phyloP scores from a whole-genome alignment of 2,329 filamentous ascomycete genomes.

The Hysterium pulicare region DNA sequence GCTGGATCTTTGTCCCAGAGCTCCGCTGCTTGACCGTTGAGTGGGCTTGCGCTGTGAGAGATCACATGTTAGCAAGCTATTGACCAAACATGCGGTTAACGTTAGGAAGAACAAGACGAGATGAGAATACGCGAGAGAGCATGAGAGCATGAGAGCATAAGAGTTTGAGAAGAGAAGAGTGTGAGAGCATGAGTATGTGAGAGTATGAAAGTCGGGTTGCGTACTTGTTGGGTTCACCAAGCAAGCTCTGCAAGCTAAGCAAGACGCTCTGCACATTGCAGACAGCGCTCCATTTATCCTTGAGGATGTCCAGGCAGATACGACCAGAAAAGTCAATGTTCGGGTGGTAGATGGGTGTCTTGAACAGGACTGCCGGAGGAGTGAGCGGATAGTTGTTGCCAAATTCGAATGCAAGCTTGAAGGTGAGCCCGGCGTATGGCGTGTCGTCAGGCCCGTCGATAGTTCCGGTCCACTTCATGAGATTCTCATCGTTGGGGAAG shows the following conservation, averaged over 20 bases:
- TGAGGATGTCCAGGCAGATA: constrained; percentile 96
- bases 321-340: constrained; percentile 97
- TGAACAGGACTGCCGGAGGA: constrained; percentile 89
- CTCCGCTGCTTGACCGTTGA: constrained; percentile 94
- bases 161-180: too few relatives aligned
- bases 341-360: constrained; percentile 97
- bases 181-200: background rate
- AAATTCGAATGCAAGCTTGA: constrained; percentile 92
- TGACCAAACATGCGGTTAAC: too few relatives aligned
- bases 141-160: constrained; percentile 10
- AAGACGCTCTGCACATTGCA: constrained; percentile 95
- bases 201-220: constrained; percentile 31
- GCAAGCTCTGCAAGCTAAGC: constrained; percentile 86
- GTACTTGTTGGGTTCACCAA: constrained; percentile 98
- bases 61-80: constrained; percentile 10
- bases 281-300: constrained; percentile 98
- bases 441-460: constrained; percentile 89
- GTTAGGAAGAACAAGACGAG: too few relatives aligned
- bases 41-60: constrained; percentile 70
- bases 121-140: too few relatives aligned
- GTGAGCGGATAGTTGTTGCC: constrained; percentile 90
- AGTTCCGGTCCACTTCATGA: constrained; percentile 82
- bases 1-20: constrained; percentile 87
- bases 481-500: constrained; percentile 89
- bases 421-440: constrained; percentile 79